Base-by-base conservation (phyloP, 2,329 filamentous ascomycete species). In the Penicillium sclerotigenum region DNA sequence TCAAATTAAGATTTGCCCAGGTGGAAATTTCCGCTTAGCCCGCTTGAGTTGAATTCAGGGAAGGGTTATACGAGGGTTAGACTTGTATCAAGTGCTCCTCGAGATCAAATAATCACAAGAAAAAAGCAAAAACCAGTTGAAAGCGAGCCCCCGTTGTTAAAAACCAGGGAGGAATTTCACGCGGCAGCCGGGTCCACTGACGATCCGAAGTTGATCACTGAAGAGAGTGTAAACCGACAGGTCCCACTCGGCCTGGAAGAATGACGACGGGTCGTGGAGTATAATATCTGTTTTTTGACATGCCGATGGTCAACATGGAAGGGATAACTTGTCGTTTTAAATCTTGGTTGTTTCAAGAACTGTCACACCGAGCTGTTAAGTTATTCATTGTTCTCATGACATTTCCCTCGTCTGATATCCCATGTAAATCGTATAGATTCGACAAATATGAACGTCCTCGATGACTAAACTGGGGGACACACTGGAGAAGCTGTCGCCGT, bases 251-350 rank as follows among this genome's bases (percentile, higher is more conserved):
- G 67, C 61, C 64, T 69, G 66, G 66, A 69, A 61, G 63, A 52
- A 64, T 61, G 65, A 69, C 65, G 66, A 64, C 54, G 56, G 52
- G 56, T 47, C 59, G 64, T 67, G 65, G 63, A 64, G 62, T 56
- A 45, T 38, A 43, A 45, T 38, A 43, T 51, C 48, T 33, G 50
- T 20, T 52, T n/a, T n/a, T 40, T 37, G 9, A 28, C 20, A 48
- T 33, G 51, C 20, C 50, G 34, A 36, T 36, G 41, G 50, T 47
- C 18, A 20, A 31, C 24, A 29, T 24, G 28, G 26, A 14, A 22
- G 8, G 20, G 31, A 7, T 18, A 11, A 49, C 26, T 49, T 40
- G 47, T 22, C 29, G 6, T 37, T 4, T 52, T 36, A 8, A 13
- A 18, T 10, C 5, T 1, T 14, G 10, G 3, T n/a, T 14, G 20